These are phyloP conservation scores for Yamadazyma sp. DNA, from an alignment of 1,139 yeast genomes.

Conservation along the genomic window DNA sequence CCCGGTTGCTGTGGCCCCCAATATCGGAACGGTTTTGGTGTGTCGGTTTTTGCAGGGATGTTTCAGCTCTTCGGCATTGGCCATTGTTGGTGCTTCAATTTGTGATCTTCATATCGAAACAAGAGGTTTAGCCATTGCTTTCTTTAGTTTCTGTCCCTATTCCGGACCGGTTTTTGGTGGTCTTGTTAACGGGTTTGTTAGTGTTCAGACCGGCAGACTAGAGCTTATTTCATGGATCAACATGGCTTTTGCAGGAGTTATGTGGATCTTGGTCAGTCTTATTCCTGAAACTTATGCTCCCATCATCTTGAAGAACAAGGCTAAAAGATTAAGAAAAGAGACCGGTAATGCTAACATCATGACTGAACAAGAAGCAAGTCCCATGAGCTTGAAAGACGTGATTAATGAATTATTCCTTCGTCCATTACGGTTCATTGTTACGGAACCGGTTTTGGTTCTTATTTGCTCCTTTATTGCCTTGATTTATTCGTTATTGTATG, in stretches of 20 bases:
- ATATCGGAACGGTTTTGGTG: slow-evolving; percentile 75
- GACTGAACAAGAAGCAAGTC: slow-evolving; percentile 90
- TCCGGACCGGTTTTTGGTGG: slow-evolving; percentile 93
- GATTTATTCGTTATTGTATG: slow-evolving; percentile 83
- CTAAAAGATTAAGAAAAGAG: slow-evolving; percentile 67
- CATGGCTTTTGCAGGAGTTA: slow-evolving; percentile 85
- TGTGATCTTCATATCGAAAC: slow-evolving; percentile 82
- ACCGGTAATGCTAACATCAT: slow-evolving; percentile 79
- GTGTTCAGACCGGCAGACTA: slow-evolving; percentile 63
- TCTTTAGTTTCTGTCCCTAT: slow-evolving; percentile 89
- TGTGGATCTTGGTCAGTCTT: slow-evolving; percentile 62
- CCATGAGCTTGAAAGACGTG: slow-evolving; percentile 63
- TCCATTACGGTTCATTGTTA: slow-evolving; percentile 70
- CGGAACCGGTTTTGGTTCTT: slow-evolving; percentile 82
- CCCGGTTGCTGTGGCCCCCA: slow-evolving; percentile 85
- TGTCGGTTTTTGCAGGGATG: slow-evolving; percentile 88
- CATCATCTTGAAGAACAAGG: slow-evolving; percentile 72
- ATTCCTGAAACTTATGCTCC: slow-evolving; percentile 94
- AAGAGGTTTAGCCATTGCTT: slow-evolving; percentile 87
- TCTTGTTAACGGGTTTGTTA: slow-evolving; percentile 83
- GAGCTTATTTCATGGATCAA: slow-evolving; percentile 85
- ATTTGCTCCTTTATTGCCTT: slow-evolving; percentile 84
- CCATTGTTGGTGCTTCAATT: slow-evolving; percentile 86
- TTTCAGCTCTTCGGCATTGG: slow-evolving; percentile 78
- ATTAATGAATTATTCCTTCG: slow-evolving; percentile 66